Percentiles rank a stretch among this genome's conserved stretches.
Evolutionary conservation across 2,329 filamentous ascomycete genomes (phyloP).

Genomic region (Chalara sp.): DNA sequence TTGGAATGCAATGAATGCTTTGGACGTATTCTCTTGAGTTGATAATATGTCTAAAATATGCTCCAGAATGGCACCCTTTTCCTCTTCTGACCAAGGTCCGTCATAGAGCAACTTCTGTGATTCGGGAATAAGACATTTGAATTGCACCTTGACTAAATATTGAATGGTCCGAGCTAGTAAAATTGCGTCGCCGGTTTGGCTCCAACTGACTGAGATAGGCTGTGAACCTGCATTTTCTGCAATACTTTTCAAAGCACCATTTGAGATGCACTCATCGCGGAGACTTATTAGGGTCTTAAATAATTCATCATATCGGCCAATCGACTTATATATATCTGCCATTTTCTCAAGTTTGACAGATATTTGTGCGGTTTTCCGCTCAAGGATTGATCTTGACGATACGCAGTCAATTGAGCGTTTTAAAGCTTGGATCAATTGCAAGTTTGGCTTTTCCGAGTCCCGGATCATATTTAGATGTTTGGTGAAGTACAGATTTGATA

Average conservation of each 20-base stretch:
- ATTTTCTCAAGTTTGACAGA: constrained; percentile 60
- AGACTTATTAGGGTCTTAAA: constrained; percentile 52
- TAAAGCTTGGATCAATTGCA: constrained; percentile 44
- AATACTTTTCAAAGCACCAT: constrained; percentile 49
- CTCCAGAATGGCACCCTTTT: constrained; percentile 52
- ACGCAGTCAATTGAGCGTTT: constrained; percentile 58
- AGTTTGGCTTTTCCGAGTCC: constrained; percentile 33
- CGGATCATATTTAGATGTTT: constrained; percentile 47
- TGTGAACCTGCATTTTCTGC: constrained; percentile 40
- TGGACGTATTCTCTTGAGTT: constrained; percentile 11
- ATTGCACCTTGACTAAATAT: constrained; percentile 52
- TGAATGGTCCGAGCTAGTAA: constrained; percentile 52
- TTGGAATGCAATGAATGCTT: constrained; percentile 10
- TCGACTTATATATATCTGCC: constrained; percentile 50
- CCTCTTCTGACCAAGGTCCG: constrained; percentile 35
- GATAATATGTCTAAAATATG: constrained; percentile 46
- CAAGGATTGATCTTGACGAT: constrained; percentile 42
- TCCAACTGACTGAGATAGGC: constrained; percentile 48
- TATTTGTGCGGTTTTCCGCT: constrained; percentile 54
- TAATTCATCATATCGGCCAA: constrained; percentile 49
- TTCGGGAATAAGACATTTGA: constrained; percentile 50
- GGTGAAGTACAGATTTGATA: constrained; percentile 68
- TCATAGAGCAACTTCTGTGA: constrained; percentile 32
- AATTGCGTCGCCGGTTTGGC: constrained; percentile 39
- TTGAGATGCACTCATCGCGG: constrained; percentile 53